Evolutionary conservation across 2,329 filamentous ascomycete species (phyloP), one percentile per base, ranked within the genome.

Genomic region (Ambrosiella xylebori): DNA sequence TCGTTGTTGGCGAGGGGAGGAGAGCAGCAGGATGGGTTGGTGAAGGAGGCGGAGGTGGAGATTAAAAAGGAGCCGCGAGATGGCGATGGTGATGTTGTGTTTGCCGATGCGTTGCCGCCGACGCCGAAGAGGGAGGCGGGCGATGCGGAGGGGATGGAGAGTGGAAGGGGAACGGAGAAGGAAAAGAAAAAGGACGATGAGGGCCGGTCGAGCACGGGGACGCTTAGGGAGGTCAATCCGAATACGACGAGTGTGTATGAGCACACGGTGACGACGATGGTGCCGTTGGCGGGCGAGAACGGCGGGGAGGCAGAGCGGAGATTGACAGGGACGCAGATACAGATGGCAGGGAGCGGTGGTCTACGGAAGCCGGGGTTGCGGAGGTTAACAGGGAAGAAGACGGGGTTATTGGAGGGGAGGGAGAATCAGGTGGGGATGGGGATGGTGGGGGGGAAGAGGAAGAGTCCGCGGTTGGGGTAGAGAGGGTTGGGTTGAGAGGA

Each of bases 221-320:
- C 76, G 62, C 71, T 81, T 52, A 74, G 77, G 45, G 78, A 81
- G 65, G 71, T 81, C 40, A 76, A 80, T 65, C 76, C 76, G 39
- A 77, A 76, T 51, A 49, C 44, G 27, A 45, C 19, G 15, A 41
- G 54, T 11, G n/a, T 49, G 41, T 59, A 50, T 9, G 54, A 59
- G 15, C 58, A 57, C 49, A 56, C 54, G 1, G 54, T 59, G 27
- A 59, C 58, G 11, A 59, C 58, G 35, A 59, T 55, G 17, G 41
- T 59, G 17, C 58, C 58, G 15, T 37, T 59, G 17, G 58, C 54
- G 2, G 8, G 36, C 27, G 58, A 56, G 11, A 40, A 49, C 11
- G 47, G 50, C 27, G 54, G 45, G 40, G 41, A 39, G 35, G 39
- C 51, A 1, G 40, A 38, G 12, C 47, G 39, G 4, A 47, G 35